A percentile compares a stretch with the other conserved stretches of the same genome.
Evolutionary conservation across 371 early-diverging fungal genomes (phyloP).

Genomic region (Blakeslea trispora): DNA sequence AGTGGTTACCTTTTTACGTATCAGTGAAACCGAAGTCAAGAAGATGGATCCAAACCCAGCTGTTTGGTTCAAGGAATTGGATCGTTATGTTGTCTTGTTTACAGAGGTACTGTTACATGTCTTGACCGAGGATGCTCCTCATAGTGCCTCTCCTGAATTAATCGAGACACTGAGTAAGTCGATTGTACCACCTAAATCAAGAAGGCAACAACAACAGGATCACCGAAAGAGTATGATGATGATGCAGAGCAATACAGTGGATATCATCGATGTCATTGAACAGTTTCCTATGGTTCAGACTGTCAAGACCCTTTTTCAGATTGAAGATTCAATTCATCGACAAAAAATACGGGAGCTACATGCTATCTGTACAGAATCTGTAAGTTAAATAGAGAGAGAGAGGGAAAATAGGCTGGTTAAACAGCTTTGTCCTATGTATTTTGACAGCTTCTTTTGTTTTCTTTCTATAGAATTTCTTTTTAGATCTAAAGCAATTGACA

Average conservation of each 20-base stretch:
- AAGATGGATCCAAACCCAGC: slow-evolving; percentile 40
- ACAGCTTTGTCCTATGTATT: no score
- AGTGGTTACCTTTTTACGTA: slow-evolving; percentile 34
- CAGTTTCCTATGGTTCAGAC: slow-evolving; percentile 45
- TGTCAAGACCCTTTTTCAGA: slow-evolving; percentile 48
- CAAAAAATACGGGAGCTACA: slow-evolving; percentile 44
- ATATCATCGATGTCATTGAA: slow-evolving; percentile 40
- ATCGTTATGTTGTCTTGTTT: slow-evolving; percentile 35
- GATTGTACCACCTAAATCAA: slow-evolving; percentile 27
- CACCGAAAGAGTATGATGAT: slow-evolving; percentile 14
- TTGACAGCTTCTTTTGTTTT: no score
- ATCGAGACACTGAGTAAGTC: slow-evolving; percentile 35
- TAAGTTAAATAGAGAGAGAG: no score
- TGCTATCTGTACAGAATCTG: slow-evolving; percentile 48
- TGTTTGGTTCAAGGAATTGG: slow-evolving; percentile 36
- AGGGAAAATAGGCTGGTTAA: no score
- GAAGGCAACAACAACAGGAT: slow-evolving; percentile 21
- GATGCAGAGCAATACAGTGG: slow-evolving; percentile 10
- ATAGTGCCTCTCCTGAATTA: slow-evolving; percentile 32
- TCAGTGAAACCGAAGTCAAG: slow-evolving; percentile 40
- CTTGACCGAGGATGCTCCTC: slow-evolving; percentile 41
- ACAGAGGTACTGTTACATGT: slow-evolving; percentile 32
- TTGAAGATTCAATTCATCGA: slow-evolving; percentile 38
- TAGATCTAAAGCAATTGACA: slow-evolving; percentile 51
- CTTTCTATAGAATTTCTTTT: slow-evolving; percentile 37